These are phyloP conservation scores for Aureobasidium leucospermi DNA, from an alignment of 2,329 filamentous ascomycete species.

Conservation along the genomic window DNA sequence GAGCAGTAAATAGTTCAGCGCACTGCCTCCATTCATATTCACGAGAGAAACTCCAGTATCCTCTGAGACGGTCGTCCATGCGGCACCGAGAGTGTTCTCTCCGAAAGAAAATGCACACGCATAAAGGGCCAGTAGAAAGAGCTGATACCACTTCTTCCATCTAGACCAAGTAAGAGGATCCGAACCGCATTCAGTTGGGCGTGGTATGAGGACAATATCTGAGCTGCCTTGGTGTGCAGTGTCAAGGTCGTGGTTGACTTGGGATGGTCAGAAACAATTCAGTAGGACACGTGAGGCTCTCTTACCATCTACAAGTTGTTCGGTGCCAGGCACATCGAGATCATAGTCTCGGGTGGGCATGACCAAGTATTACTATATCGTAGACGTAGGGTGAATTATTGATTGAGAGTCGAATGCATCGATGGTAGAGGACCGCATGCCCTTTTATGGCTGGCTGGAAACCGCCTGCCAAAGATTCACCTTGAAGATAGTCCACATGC, in stretches of 20 bases:
- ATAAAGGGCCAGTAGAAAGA: conserved; percentile 34
- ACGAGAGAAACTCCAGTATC: conserved; percentile 32
- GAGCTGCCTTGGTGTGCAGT: conserved; percentile 21
- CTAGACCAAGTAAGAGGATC: conserved; percentile 27
- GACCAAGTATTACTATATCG: background rate
- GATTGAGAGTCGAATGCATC: background rate
- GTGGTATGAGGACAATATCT: conserved; percentile 29
- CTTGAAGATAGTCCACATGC: background rate
- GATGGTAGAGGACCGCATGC: background rate
- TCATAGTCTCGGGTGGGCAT: background rate
- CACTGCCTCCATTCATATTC: conserved; percentile 37
- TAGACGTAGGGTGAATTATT: background rate
- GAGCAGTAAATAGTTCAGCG: conserved; percentile 35
- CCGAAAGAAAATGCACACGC: conserved; percentile 36
- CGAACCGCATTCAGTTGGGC: conserved; percentile 25
- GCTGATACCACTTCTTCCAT: conserved; percentile 34
- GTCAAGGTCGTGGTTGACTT: conserved; percentile 15
- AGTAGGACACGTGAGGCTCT: too few relatives aligned
- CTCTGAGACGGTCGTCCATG: conserved; percentile 35
- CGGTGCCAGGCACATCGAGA: conserved; percentile 28
- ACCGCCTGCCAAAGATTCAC: background rate
- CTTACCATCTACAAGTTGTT: conserved; percentile 28
- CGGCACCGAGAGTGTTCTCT: conserved; percentile 36
- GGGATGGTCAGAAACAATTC: background rate
- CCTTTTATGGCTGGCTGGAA: background rate